Evolutionary conservation across 31 red algal species (phyloP).

Genomic region (Bonnemaisonia californica): DNA sequence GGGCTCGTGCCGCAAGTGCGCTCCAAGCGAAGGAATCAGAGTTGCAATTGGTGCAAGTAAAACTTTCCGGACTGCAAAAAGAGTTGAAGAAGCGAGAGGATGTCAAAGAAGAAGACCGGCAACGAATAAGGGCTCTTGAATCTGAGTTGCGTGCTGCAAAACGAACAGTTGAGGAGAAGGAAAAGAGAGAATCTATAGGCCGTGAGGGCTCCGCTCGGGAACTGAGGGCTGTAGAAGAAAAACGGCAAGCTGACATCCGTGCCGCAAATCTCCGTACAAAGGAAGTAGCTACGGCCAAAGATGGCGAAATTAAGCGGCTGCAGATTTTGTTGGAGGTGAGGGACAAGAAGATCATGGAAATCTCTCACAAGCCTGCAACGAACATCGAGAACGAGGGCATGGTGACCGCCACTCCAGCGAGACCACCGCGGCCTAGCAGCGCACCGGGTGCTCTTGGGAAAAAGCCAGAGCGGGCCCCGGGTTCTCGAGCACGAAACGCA

Average conservation of each 20-base stretch:
- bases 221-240: conserved; percentile 38
- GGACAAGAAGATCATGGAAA: conserved; percentile 29
- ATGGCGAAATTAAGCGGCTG: conserved; percentile 60
- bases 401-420: neutral
- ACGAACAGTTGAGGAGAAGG: conserved; percentile 34
- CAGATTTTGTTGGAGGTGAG: conserved; percentile 28
- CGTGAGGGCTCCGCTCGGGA: conserved; percentile 13
- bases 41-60: conserved; percentile 18
- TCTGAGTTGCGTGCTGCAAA: conserved; percentile 29
- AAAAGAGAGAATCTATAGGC: conserved; percentile 17
- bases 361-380: neutral
- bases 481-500: conserved; percentile 30
- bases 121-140: conserved; percentile 25
- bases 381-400: neutral
- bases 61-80: conserved; percentile 34
- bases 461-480: conserved; percentile 16
- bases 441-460: conserved; percentile 19
- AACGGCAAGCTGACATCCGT: conserved; percentile 23
- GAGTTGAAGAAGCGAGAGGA: conserved; percentile 48
- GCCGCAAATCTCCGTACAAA: conserved; percentile 19
- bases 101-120: neutral
- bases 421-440: conserved; percentile 19
- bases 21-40: conserved; percentile 61
- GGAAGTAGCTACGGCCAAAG: conserved; percentile 40
- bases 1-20: conserved; percentile 37